Evolutionary conservation across 176 grass and related monocot genomes (phyloP).

Genomic region (Zoysia pacifica): DNA sequence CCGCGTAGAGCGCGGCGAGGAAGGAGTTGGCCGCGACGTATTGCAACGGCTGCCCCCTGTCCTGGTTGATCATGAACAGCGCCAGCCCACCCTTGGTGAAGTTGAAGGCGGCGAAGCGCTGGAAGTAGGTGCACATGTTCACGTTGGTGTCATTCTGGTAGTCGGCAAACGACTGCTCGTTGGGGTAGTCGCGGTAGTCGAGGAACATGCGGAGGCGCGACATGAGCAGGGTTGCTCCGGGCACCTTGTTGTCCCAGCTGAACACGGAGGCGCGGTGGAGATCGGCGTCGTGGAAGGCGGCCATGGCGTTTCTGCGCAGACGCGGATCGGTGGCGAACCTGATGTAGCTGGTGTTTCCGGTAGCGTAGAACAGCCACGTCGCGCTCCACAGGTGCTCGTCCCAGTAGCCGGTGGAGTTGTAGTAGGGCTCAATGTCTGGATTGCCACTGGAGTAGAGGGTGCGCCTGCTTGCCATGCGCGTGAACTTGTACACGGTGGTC

Average conservation of each 20-base stretch:
- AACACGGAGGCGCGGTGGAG: conserved; percentile 65
- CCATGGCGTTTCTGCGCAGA: conserved; percentile 48
- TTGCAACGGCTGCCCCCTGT: conserved; percentile 68
- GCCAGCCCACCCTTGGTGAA: no score
- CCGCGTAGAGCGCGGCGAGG: conserved; percentile 78
- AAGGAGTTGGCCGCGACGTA: conserved; percentile 73
- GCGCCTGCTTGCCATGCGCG: conserved; percentile 26
- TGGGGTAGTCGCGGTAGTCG: conserved; percentile 71
- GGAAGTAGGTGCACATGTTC: conserved; percentile 75
- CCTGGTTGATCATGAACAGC: conserved; percentile 45
- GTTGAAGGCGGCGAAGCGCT: conserved; percentile 50
- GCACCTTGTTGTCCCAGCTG: conserved; percentile 99
- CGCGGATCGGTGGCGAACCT: conserved; percentile 54
- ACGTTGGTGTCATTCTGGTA: conserved; percentile 75
- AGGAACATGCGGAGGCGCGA: conserved; percentile 82
- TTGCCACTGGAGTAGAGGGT: conserved; percentile 47
- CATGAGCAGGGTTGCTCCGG: conserved; percentile 72
- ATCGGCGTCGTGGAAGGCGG: conserved; percentile 29
- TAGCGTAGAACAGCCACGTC: conserved; percentile 41
- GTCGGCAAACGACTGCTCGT: conserved; percentile 68
- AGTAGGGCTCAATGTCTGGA: conserved; percentile 60
- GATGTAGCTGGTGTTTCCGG: conserved; percentile 31
- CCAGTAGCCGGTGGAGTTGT: conserved; percentile 82
- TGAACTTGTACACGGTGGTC: conserved; percentile 63
- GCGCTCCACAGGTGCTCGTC: conserved; percentile 95